phyloP scores from a whole-genome alignment of 2,329 filamentous ascomycete species.

The Plenodomus lindquistii region DNA sequence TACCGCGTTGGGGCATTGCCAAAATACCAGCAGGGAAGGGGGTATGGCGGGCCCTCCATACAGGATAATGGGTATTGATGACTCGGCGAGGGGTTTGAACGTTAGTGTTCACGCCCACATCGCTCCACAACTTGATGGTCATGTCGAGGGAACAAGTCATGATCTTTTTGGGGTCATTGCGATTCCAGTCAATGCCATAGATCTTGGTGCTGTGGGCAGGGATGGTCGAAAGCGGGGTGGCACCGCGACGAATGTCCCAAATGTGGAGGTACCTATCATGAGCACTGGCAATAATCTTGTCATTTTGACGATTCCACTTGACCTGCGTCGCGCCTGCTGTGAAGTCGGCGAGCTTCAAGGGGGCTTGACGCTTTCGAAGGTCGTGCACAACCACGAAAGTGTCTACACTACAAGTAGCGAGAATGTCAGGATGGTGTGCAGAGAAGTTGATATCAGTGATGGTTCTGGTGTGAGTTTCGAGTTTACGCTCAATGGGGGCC shows the following conservation, averaged over 20 bases:
- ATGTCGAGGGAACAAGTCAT: slow-evolving; percentile 90
- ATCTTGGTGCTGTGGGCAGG: slow-evolving; percentile 90
- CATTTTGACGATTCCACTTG: slow-evolving; percentile 88
- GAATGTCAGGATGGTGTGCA: slow-evolving; percentile 83
- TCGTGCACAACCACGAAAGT: slow-evolving; percentile 95
- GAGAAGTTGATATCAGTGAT: slow-evolving; percentile 98
- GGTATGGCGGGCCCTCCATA: slow-evolving; percentile 89
- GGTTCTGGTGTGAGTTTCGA: slow-evolving; percentile 82
- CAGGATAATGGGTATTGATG: slow-evolving; percentile 80
- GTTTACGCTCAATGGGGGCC: slow-evolving; percentile 84
- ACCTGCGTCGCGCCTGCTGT: slow-evolving; percentile 92
- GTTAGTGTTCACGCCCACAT: slow-evolving; percentile 60
- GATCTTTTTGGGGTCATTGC: slow-evolving; percentile 70
- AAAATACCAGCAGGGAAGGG: slow-evolving; percentile 85
- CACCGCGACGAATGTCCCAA: slow-evolving; percentile 84
- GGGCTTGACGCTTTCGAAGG: slow-evolving; percentile 59
- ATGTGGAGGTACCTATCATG: slow-evolving; percentile 87
- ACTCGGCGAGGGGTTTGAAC: slow-evolving; percentile 55
- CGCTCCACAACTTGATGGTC: slow-evolving; percentile 94
- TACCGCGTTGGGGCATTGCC: slow-evolving; percentile 89
- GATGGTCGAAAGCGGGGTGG: slow-evolving; percentile 79
- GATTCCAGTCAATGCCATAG: slow-evolving; percentile 94
- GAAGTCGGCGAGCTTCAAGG: slow-evolving; percentile 76
- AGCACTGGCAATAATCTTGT: slow-evolving; percentile 85
- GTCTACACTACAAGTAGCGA: slow-evolving; percentile 90